These are phyloP conservation scores for Yarrowia deformans DNA, from an alignment of 805 yeast species.

Conservation along the genomic window DNA sequence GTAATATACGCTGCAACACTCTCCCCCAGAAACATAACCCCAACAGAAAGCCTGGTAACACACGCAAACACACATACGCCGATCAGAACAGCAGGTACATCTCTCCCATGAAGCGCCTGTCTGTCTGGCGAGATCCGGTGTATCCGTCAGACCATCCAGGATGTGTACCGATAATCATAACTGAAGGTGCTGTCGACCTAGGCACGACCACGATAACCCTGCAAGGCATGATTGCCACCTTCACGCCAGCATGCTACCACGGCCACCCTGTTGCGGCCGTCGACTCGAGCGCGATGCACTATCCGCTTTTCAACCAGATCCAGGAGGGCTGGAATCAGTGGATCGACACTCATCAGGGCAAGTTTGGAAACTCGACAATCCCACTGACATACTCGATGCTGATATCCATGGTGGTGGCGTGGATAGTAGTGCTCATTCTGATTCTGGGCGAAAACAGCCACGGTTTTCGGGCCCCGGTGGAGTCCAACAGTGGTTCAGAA, in stretches of 20 bases:
- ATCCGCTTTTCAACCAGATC: conserved; percentile 34
- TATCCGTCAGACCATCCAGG: conserved; percentile 32
- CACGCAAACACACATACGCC: neutral
- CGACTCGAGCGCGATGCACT: conserved; percentile 31
- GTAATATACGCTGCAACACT: neutral
- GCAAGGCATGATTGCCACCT: conserved; percentile 38
- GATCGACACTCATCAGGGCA: conserved; percentile 33
- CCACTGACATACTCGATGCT: conserved; percentile 28
- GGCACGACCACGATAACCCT: conserved; percentile 16
- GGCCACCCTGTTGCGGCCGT: conserved; percentile 42
- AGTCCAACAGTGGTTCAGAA: conserved; percentile 8
- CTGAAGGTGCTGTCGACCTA: conserved; percentile 36
- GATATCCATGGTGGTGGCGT: conserved; percentile 38
- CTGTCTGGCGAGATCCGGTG: conserved; percentile 38
- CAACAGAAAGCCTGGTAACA: conserved; percentile 13
- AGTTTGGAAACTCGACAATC: conserved; percentile 35
- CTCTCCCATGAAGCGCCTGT: conserved; percentile 32
- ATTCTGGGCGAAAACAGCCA: conserved; percentile 33
- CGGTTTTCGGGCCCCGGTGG: conserved; percentile 20
- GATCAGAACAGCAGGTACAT: conserved; percentile 6
- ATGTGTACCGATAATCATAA: conserved; percentile 31
- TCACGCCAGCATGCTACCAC: conserved; percentile 41
- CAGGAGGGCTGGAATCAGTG: conserved; percentile 41
- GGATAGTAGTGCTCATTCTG: conserved; percentile 38
- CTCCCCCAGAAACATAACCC: neutral